Base-by-base conservation (phyloP, 2,329 filamentous ascomycete genomes). In the Paraphaeosphaeria sporulosa region DNA sequence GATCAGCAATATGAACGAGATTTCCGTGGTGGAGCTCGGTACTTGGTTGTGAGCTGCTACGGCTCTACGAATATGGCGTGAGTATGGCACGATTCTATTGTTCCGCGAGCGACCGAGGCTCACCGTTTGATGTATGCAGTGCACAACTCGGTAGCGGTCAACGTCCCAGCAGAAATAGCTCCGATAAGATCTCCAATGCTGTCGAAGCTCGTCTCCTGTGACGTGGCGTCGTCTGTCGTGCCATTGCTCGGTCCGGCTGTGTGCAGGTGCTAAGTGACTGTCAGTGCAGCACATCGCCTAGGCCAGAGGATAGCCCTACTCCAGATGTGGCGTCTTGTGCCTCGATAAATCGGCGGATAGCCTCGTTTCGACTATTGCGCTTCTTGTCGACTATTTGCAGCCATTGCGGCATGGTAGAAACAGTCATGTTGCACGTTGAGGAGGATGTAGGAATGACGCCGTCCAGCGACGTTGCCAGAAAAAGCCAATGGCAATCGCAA, bases 1-100 rank as follows among this genome's bases (percentile, higher is more conserved):
- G 50, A 32, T 50, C 8, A 52, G 42, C 53, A 60, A 30, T n/a
- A 27, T 46, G 23, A n/a, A 9, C 43, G 30, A 19, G 32, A 4
- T 2, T 54, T 46, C 6, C 19, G 36, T 25, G 40, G 34, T 47
- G 34, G 55, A 61, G 57, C 53, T 58, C 58, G 38, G 62, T 76
- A 76, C 73, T 46, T 55, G 65, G 57, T 57, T 58, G 61, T 76
- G 74, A 58, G 73, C 74, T 55, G 66, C 60, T 47, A 75, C 64
- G 19, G 73, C 71, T 47, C 74, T 76, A 64, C 21, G 47, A 49
- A 61, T 23, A 58, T 76, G 71, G 74, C 69, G 75, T 78, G 75
- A 77, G 74, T 64, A 73, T 76, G 65, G 62, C 52, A 67, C 64
- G 69, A 75, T 62, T 19, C 36, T 32, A 13, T 38, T 38, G 44